These are phyloP conservation scores for Knoxdaviesia proteae DNA, from an alignment of 2,329 filamentous ascomycete genomes.

Conservation along the genomic window DNA sequence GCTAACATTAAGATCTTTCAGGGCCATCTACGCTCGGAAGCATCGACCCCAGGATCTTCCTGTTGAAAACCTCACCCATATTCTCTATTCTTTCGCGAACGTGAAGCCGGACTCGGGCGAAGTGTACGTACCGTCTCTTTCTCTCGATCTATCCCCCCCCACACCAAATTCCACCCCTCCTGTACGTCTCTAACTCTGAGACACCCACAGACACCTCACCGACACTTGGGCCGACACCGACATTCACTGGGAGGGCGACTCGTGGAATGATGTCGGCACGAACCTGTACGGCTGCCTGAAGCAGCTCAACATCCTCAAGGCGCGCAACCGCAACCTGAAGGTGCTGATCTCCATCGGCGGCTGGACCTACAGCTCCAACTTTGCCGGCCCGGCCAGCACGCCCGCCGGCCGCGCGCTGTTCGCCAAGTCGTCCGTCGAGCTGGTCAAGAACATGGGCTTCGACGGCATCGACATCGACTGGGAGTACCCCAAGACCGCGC, in stretches of 20 bases:
- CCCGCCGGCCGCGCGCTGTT: constrained; percentile 48
- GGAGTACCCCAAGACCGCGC: constrained; percentile 38
- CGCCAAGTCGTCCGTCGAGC: constrained; percentile 48
- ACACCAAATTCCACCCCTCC: not conserved
- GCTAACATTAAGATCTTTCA: constrained; percentile 9
- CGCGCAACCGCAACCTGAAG: constrained; percentile 63
- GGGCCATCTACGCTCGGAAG: constrained; percentile 72
- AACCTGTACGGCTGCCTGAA: constrained; percentile 83
- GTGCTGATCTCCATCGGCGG: constrained; percentile 73
- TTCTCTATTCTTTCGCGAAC: constrained; percentile 85
- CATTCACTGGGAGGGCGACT: constrained; percentile 50
- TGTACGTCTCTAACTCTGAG: not conserved
- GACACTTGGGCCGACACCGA: constrained; percentile 48
- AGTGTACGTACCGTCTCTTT: constrained; percentile 30
- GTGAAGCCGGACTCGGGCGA: constrained; percentile 60
- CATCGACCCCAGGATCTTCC: constrained; percentile 73
- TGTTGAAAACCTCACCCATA: constrained; percentile 61
- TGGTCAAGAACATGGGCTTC: constrained; percentile 67
- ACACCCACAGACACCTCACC: constrained; percentile 23
- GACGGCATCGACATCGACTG: constrained; percentile 50
- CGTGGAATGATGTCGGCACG: constrained; percentile 49
- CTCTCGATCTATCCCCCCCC: constrained; percentile 2
- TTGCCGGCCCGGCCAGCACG: constrained; percentile 53
- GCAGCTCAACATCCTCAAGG: constrained; percentile 71
- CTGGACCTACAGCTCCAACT: constrained; percentile 81